Evolutionary conservation across 257 asterid species (phyloP).

Genomic region (Rehmannia glutinosa): DNA sequence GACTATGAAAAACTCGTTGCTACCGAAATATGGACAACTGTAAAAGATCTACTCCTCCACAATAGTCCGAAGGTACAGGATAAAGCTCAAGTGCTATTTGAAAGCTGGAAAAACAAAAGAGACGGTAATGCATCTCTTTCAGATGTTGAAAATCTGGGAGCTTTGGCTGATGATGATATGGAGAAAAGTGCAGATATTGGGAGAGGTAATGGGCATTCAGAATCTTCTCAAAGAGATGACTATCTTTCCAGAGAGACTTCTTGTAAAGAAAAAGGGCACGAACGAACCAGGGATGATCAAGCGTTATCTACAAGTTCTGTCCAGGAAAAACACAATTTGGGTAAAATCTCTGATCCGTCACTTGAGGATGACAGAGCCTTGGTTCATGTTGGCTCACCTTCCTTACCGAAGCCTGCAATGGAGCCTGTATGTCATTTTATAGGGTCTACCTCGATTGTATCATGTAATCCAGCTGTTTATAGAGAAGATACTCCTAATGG

Average conservation of each 20-base stretch:
- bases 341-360: background rate
- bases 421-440: constrained; percentile 26
- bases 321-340: constrained; percentile 6
- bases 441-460: constrained; percentile 23
- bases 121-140: constrained; percentile 15
- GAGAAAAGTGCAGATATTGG: constrained; percentile 14
- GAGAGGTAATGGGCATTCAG: constrained; percentile 23
- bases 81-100: constrained; percentile 43
- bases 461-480: constrained; percentile 29
- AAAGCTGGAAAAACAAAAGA: constrained; percentile 43
- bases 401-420: constrained; percentile 16
- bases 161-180: constrained; percentile 25
- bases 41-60: constrained; percentile 48
- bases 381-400: constrained; percentile 16
- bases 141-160: constrained; percentile 20
- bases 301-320: constrained; percentile 28
- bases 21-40: constrained; percentile 42
- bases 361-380: constrained; percentile 2
- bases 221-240: constrained; percentile 18
- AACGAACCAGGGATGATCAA: constrained; percentile 23
- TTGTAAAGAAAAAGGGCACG: constrained; percentile 27
- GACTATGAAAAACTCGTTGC: constrained; percentile 37
- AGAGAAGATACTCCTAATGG: constrained; percentile 19
- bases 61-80: constrained; percentile 44
- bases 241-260: constrained; percentile 22